Evolutionary conservation across 2,329 filamentous ascomycete species (phyloP), one percentile per base, ranked within the genome.

Genomic region (Diaporthe eres): DNA sequence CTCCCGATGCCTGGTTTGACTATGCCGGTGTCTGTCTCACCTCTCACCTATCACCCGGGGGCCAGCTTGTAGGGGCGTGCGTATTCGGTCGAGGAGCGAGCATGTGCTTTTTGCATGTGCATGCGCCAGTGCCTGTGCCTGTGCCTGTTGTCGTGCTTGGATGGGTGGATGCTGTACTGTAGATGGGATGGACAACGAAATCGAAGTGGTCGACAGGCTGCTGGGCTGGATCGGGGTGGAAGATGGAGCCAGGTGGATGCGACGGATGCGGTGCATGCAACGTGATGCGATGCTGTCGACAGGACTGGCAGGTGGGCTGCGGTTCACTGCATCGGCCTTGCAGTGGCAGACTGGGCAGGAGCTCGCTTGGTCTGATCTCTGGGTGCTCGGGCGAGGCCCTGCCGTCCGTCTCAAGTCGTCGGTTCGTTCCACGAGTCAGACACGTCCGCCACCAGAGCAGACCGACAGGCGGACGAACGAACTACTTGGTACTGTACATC

Each of bases 361-460:
- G 53, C 22, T n/a, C 42, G 22, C 9, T 63, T 63, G 44, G 63
- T 51, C 63, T 51, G 63, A 34, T 34, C 28, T 68, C 8, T 39
- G 22, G n/a, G 34, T 55, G 65, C 65, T 70, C 34, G 65, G 65
- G 49, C 65, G 49, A 28, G 65, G 65, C 44, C 65, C 47, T 68
- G 65, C 65, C 65, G 65, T 68, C 63, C 44, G 63, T 51, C 63
- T 68, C 63, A 51, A 51, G 63, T 68, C 44, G 63, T 49, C 63
- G 63, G 31, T 39, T 68, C 22, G 47, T 53, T 53, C 47, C 47
- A 68, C 47, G 47, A 53, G 65, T 68, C 65, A 68, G 65, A 28
- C 49, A 51, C 28, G 19, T 34, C 44, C 44, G 22, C 47, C 19
- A 34, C 5, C 19, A 37, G 31, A 31, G 22, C n/a, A 42, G 31